These are phyloP conservation scores for Ceratocystis lukuohia DNA, from an alignment of 2,329 filamentous ascomycete species.

Conservation along the genomic window DNA sequence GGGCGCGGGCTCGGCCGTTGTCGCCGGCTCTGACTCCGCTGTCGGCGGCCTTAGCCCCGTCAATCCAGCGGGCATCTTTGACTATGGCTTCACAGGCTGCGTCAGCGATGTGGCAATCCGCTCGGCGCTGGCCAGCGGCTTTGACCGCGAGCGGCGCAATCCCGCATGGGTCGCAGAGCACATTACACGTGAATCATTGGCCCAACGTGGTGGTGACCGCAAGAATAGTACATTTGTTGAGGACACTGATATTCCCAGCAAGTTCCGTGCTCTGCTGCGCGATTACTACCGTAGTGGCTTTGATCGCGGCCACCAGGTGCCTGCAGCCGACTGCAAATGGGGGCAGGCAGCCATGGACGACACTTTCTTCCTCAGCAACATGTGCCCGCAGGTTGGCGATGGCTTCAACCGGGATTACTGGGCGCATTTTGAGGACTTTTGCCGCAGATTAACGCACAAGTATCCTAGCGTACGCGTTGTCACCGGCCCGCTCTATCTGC, in stretches of 20 bases:
- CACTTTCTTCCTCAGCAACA: slow-evolving; percentile 86
- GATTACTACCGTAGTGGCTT: slow-evolving; percentile 95
- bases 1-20: slow-evolving; percentile 21
- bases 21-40: slow-evolving; percentile 33
- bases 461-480: slow-evolving; percentile 87
- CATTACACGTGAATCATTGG: slow-evolving; percentile 78
- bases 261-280: slow-evolving; percentile 78
- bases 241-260: slow-evolving; percentile 63
- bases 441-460: slow-evolving; percentile 60
- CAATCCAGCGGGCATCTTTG: slow-evolving; percentile 62
- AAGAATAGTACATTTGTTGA: slow-evolving; percentile 74
- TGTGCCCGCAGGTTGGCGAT: slow-evolving; percentile 96
- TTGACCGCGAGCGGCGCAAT: slow-evolving; percentile 81
- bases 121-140: slow-evolving; percentile 68
- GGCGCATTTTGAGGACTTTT: slow-evolving; percentile 98
- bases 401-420: slow-evolving; percentile 99
- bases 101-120: slow-evolving; percentile 68
- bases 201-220: slow-evolving; percentile 62
- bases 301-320: slow-evolving; percentile 92
- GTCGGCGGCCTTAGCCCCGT: slow-evolving; percentile 33
- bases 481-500: slow-evolving; percentile 86
- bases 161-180: slow-evolving; percentile 93
- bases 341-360: slow-evolving; percentile 87
- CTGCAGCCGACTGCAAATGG: slow-evolving; percentile 93
- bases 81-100: slow-evolving; percentile 87